Evolutionary conservation across 768 basidiomycete genomes (phyloP).

Genomic region (Termitomyces sp.): DNA sequence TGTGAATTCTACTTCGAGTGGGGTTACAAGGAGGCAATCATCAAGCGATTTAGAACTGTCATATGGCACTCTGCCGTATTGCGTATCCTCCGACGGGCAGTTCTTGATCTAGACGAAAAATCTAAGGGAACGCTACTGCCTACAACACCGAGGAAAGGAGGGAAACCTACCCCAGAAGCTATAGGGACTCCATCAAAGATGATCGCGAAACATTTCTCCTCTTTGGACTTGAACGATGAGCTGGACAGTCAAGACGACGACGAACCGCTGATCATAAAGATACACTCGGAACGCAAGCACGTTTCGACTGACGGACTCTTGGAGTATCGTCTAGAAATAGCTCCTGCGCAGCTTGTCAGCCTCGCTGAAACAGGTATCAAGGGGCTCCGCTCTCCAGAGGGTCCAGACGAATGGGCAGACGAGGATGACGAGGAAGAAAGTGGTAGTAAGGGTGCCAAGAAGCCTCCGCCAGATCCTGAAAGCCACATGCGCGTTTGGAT

Average conservation of each 20-base stretch:
- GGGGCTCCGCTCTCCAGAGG: constrained; percentile 49
- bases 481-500: constrained; percentile 72
- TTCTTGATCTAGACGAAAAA: constrained; percentile 43
- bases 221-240: constrained; percentile 29
- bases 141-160: constrained; percentile 37
- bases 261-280: constrained; percentile 53
- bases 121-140: constrained; percentile 13
- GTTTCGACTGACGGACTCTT: constrained; percentile 64
- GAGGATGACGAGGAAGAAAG: constrained; percentile 43
- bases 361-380: constrained; percentile 64
- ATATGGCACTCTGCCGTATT: constrained; percentile 77
- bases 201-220: constrained; percentile 54
- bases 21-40: constrained; percentile 80
- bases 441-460: constrained; percentile 26
- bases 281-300: constrained; percentile 64
- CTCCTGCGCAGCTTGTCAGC: constrained; percentile 60
- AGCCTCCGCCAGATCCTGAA: constrained; percentile 45
- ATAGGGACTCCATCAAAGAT: constrained; percentile 51
- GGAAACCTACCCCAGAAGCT: constrained; percentile 16
- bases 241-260: constrained; percentile 32
- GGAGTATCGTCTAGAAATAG: constrained; percentile 80
- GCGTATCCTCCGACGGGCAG: constrained; percentile 64
- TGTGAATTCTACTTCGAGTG: constrained; percentile 93
- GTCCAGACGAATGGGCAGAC: constrained; percentile 47
- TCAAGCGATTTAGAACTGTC: constrained; percentile 79